phyloP scores from a whole-genome alignment of 148 eudicot species.

The Amaranthus palmeri region DNA sequence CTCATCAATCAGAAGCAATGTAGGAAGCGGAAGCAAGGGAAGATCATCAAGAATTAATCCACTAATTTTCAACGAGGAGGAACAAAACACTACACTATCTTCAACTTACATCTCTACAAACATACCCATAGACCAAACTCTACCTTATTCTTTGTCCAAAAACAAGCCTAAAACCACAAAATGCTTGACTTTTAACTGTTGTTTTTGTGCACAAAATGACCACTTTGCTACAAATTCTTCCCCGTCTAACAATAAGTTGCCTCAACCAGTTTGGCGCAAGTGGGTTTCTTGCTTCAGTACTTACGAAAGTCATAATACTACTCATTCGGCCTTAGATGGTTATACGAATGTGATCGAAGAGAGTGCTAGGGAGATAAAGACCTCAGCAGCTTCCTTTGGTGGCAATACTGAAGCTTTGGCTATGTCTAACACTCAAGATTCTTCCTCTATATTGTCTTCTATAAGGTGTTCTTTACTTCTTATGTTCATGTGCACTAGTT shows the following conservation, averaged over 20 bases:
- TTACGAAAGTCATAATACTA: background rate
- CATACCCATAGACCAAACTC: background rate
- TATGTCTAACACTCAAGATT: background rate
- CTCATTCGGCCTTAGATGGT: background rate
- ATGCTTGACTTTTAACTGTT: background rate
- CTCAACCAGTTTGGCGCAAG: constrained; percentile 3
- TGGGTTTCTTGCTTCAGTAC: constrained; percentile 4
- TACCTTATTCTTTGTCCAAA: background rate
- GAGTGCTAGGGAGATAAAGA: constrained; percentile 1
- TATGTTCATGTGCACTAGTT: background rate
- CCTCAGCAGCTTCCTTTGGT: no score
- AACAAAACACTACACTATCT: background rate
- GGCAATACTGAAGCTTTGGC: background rate
- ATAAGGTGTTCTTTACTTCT: constrained; percentile 6
- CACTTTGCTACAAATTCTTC: background rate
- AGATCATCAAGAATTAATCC: background rate
- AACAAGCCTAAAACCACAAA: background rate
- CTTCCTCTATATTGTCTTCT: constrained; percentile 3
- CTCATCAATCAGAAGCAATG: constrained; percentile 1
- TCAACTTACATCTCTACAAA: background rate
- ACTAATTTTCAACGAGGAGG: background rate
- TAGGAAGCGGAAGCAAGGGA: constrained; percentile 7
- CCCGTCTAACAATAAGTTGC: background rate
- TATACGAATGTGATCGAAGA: background rate
- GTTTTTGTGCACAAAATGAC: background rate